Base-by-base conservation (phyloP, 2,329 filamentous ascomycete genomes). In the Parasarocladium wereldwijsianum region DNA sequence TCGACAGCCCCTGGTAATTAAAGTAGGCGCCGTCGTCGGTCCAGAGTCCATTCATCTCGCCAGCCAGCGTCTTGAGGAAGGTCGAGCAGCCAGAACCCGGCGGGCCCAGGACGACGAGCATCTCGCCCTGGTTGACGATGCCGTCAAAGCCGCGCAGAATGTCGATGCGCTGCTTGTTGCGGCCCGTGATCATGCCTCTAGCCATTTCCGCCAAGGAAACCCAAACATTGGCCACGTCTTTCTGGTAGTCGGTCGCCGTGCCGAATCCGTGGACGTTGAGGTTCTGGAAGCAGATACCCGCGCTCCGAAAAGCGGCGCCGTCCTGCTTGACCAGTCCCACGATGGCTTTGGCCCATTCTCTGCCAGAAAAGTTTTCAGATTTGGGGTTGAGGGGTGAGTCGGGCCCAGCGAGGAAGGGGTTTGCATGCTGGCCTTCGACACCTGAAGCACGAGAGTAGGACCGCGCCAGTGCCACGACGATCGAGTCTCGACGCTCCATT, bases 21-120 rank as follows among this genome's bases (percentile, higher is more conserved):
- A 93, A 72, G 37, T 81, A 72, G 0, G 79, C 76, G 8, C 60
- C 56, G 3, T 76, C 56, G 27, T 83, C 78, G 10, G 90, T 62
- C 40, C 67, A 72, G 41, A 92, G 75, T 30, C 84, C 84, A 40
- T 85, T 77, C 14, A 78, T 82, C 52, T 92, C 82, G 36, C 84
- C 83, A 4, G 82, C 71, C 40, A 92, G 70, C 0, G 82, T 81
- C 59, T 92, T 92, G 34, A 93, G 61, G 38, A 92, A 76, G 3
- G 84, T 92, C 11, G 79, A 83, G 51, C 84, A 93, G 32, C 79
- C 79, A n/a, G 67, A 65, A 23, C 70, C 70, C 3, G 78, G 78
- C 32, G 76, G 77, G 11, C 78, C 78, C 19, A 84, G 62, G 3
- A 83, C 78, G 11, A 83, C 73, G 17, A 83, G 54, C 74, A 84